A percentile compares a stretch with the other conserved stretches of the same genome.
These are phyloP conservation scores for Trypanosoma grayi DNA, from an alignment of 208 protist genomes.

Conservation along the genomic window DNA sequence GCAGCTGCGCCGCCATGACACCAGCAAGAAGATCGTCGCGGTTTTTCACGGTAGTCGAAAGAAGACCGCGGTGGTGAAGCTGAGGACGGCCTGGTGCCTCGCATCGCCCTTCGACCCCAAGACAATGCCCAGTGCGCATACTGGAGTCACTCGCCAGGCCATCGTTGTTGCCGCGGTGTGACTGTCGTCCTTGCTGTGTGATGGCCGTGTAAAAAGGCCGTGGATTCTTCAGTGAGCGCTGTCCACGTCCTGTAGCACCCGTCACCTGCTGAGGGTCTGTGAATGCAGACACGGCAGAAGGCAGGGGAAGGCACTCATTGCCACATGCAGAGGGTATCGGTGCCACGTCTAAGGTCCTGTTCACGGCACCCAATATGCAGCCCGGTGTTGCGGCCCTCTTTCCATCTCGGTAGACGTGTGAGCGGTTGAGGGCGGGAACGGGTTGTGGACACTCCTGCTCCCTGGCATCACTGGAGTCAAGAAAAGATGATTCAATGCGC, in stretches of 20 bases:
- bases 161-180: constrained; percentile 1
- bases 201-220: constrained; percentile 22
- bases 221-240: constrained; percentile 7
- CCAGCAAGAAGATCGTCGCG: constrained; percentile 7
- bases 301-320: constrained; percentile 25
- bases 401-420: neutral
- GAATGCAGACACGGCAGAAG: constrained; percentile 13
- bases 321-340: neutral
- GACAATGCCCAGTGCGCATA: neutral
- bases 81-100: neutral
- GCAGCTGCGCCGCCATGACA: constrained; percentile 3
- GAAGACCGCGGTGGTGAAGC: neutral
- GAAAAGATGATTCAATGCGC: neutral
- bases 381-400: neutral
- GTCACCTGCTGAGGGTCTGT: constrained; percentile 11
- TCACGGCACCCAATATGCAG: neutral
- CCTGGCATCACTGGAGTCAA: neutral
- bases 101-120: neutral
- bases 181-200: neutral
- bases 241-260: neutral
- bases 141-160: neutral
- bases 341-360: neutral
- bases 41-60: neutral
- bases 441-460: neutral
- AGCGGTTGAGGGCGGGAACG: constrained; percentile 7